These are phyloP conservation scores for Artomyces pyxidatus DNA, from an alignment of 768 basidiomycete species.

Conservation along the genomic window DNA sequence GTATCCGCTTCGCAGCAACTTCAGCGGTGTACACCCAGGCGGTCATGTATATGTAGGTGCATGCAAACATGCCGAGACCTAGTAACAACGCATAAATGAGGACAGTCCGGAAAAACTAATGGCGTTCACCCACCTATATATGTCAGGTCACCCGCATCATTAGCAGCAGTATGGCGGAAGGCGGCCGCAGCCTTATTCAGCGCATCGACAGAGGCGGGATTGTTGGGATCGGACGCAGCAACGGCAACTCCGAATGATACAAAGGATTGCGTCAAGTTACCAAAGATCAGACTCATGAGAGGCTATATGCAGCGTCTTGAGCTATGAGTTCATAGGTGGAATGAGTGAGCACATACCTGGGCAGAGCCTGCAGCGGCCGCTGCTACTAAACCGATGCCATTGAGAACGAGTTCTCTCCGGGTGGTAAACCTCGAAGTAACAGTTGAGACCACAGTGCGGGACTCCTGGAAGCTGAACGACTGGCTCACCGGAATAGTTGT, in stretches of 20 bases:
- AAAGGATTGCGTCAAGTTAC: slow-evolving; percentile 63
- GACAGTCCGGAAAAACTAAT: too few relatives aligned
- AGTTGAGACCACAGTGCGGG: slow-evolving; percentile 1
- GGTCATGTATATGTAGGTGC: slow-evolving; percentile 68
- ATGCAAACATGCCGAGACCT: slow-evolving; percentile 70
- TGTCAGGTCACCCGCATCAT: slow-evolving; percentile 57
- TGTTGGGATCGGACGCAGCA: slow-evolving; percentile 17
- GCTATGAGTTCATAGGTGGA: too few relatives aligned
- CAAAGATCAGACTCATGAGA: slow-evolving; percentile 75
- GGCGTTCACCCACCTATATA: slow-evolving; percentile 68
- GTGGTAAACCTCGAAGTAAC: slow-evolving; percentile 82
- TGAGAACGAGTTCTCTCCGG: slow-evolving; percentile 48
- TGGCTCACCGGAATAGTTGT: slow-evolving; percentile 18
- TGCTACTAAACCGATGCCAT: slow-evolving; percentile 58
- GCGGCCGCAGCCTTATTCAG: slow-evolving; percentile 26
- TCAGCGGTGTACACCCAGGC: slow-evolving; percentile 79
- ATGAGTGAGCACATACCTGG: slow-evolving; percentile 57
- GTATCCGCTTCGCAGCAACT: slow-evolving; percentile 71
- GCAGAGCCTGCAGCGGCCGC: slow-evolving; percentile 69
- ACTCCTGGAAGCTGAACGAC: slow-evolving; percentile 1
- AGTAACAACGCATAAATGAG: too few relatives aligned
- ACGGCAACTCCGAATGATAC: slow-evolving; percentile 40
- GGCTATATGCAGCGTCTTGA: too few relatives aligned
- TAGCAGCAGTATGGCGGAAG: slow-evolving; percentile 47
- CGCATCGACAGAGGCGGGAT: slow-evolving; percentile 23